Evolutionary conservation across 2,329 filamentous ascomycete species (phyloP).

Genomic region (Trichophyton benhamiae): DNA sequence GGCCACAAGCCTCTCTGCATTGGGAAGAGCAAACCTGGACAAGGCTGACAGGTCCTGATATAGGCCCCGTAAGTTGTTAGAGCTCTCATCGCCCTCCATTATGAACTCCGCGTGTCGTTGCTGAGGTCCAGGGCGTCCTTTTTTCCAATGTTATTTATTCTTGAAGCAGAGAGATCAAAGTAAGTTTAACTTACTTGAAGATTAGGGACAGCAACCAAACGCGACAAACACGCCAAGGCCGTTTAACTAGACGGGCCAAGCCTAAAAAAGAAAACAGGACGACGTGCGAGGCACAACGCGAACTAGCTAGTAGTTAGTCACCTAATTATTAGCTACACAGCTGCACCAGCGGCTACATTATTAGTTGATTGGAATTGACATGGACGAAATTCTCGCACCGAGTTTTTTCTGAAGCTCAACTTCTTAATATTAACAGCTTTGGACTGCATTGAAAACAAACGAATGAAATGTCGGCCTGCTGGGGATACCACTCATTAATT

Average conservation of each 20-base stretch:
- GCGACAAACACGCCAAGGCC: constrained; percentile 3
- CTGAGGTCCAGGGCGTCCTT: background rate
- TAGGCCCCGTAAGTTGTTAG: constrained; percentile 69
- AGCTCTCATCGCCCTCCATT: constrained; percentile 62
- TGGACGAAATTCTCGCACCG: background rate
- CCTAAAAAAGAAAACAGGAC: background rate
- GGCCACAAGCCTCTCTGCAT: constrained; percentile 54
- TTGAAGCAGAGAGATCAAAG: background rate
- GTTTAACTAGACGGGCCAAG: background rate
- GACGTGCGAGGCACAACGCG: background rate
- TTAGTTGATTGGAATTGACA: background rate
- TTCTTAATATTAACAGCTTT: background rate
- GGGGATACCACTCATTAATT: background rate
- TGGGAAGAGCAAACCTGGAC: constrained; percentile 56
- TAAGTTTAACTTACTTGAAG: background rate
- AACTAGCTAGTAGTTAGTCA: background rate
- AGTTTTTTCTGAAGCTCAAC: background rate
- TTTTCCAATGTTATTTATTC: background rate
- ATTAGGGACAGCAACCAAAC: background rate
- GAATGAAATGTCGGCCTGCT: background rate
- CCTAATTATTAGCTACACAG: no score
- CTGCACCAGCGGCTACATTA: no score
- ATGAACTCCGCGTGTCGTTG: constrained; percentile 3
- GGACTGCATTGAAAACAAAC: background rate
- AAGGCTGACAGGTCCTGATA: constrained; percentile 73